Evolutionary conservation across 441 rosid genomes (phyloP), one percentile per base, ranked within the genome.

Genomic region (Theobroma grandiflorum): DNA sequence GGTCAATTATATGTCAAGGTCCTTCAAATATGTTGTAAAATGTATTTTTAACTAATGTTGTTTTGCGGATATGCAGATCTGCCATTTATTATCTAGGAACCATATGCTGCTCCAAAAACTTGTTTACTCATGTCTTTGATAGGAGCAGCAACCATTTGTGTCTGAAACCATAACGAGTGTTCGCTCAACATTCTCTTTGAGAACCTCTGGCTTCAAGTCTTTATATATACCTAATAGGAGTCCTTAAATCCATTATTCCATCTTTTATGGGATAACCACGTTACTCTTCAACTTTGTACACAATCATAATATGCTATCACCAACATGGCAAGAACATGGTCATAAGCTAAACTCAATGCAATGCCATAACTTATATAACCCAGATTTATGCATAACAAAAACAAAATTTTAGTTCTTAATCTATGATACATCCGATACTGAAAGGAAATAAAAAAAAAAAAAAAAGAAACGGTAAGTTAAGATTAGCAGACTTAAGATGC

Each of bases 401-500:
- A n/a, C 64, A 72, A 53, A 72, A 72, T 55, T 73, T 55, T 2
- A 49, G 33, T 14, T 69, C 73, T 26, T 26, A 38, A n/a, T n/a
- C 18, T 37, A 73, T 20, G 12, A 38, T 55, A 8, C 64, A 55
- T 37, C 38, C 26, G 15, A 73, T 50, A 38, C 2, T 38, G 0
- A 57, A 70, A 52, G 18, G 47, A 50, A 45, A 43, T 45, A 14
- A 22, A 68, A 22, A 15, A 47, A 12, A 16, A 5, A 8, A 22
- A 8, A 58, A 59, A 16, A 33, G 33, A 52, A 52, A 52, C 0
- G 31, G 31, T 26, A 26, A 26, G 31, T 0, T 26, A 26, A 26
- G 31, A 18, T 72, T 52, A 9, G 43, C 66, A 12, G 7, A 61
- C 38, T 61, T 31, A 0, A 63, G 43, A 33, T 15, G 10, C 6